Percentiles rank a stretch among this genome's conserved stretches.
Conservation (phyloP, 2,329 filamentous ascomycete species). For the Pseudovirgaria hyperparasitica region DNA sequence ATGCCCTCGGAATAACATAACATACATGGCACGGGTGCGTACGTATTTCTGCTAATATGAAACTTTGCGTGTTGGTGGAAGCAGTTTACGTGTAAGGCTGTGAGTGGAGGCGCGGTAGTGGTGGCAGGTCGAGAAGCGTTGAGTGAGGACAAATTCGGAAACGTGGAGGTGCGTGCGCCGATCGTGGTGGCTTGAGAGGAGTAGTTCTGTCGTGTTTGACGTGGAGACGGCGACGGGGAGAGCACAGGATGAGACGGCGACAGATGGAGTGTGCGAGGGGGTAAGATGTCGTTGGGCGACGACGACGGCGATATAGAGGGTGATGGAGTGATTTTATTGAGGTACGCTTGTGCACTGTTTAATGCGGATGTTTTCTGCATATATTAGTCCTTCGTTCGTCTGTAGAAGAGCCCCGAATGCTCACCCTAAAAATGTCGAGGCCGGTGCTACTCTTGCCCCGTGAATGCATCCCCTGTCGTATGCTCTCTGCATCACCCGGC, state of each 20-base stretch:
- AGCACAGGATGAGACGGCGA: not conserved
- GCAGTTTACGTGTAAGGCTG: slow-evolving; percentile 16
- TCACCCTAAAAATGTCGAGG: slow-evolving; percentile 24
- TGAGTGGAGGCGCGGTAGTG: slow-evolving; percentile 16
- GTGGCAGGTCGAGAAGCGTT: slow-evolving; percentile 6
- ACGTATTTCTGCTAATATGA: slow-evolving; percentile 17
- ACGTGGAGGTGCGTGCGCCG: slow-evolving; percentile 5
- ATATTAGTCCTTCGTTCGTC: slow-evolving; percentile 1
- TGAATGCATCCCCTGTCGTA: slow-evolving; percentile 13
- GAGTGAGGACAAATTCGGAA: slow-evolving; percentile 12
- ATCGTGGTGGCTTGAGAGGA: not conserved
- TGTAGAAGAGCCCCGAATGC: slow-evolving; percentile 6
- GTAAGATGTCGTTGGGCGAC: slow-evolving; percentile 4
- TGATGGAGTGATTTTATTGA: slow-evolving; percentile 3
- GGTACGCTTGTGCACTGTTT: slow-evolving; percentile 2
- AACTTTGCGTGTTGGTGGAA: slow-evolving; percentile 17
- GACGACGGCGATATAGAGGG: slow-evolving; percentile 3
- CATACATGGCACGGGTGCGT: slow-evolving; percentile 23
- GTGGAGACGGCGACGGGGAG: slow-evolving; percentile 1
- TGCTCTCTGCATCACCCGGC: not conserved
- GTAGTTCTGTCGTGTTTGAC: not conserved
- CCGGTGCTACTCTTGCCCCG: slow-evolving; percentile 25
- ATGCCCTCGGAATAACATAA: slow-evolving; percentile 15
- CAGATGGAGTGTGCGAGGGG: not conserved
- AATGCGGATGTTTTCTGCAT: slow-evolving; percentile 1